Evolutionary conservation across 495 filamentous ascomycete genomes (phyloP).

Genomic region (Daldinia childiae): DNA sequence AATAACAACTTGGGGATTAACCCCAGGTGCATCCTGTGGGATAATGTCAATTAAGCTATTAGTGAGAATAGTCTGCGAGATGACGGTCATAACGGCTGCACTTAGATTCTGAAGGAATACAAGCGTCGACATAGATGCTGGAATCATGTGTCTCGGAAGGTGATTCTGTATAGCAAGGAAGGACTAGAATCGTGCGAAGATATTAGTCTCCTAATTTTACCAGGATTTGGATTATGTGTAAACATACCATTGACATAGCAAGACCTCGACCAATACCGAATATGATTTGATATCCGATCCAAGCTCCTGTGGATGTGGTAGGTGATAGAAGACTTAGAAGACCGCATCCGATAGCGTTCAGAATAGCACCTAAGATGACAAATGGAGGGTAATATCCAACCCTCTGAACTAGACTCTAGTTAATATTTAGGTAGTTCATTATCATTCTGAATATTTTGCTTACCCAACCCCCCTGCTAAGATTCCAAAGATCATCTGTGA

Average conservation of each 20-base stretch:
- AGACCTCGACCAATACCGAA: background rate
- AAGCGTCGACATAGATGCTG: slow-evolving; percentile 46
- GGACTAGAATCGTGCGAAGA: background rate
- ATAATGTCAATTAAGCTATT: slow-evolving; percentile 23
- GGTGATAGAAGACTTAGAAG: background rate
- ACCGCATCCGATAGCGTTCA: background rate
- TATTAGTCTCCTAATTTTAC: background rate
- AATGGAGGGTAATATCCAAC: background rate
- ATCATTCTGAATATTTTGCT: background rate
- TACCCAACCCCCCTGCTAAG: background rate
- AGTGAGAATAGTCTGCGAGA: slow-evolving; percentile 47
- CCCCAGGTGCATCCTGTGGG: background rate
- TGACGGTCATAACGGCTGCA: slow-evolving; percentile 44
- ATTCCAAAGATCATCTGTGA: background rate
- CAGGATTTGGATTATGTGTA: background rate
- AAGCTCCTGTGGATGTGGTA: background rate
- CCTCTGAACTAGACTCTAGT: background rate
- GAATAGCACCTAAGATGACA: background rate
- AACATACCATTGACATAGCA: background rate
- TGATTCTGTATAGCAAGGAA: slow-evolving; percentile 32
- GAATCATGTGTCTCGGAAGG: slow-evolving; percentile 26
- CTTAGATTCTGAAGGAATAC: slow-evolving; percentile 49
- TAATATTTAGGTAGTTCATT: background rate
- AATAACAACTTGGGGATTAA: background rate
- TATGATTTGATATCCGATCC: background rate